Evolutionary conservation across 1,284 basidiomycete genomes (phyloP), one percentile per base, ranked within the genome.

Genomic region (Malassezia psittaci): DNA sequence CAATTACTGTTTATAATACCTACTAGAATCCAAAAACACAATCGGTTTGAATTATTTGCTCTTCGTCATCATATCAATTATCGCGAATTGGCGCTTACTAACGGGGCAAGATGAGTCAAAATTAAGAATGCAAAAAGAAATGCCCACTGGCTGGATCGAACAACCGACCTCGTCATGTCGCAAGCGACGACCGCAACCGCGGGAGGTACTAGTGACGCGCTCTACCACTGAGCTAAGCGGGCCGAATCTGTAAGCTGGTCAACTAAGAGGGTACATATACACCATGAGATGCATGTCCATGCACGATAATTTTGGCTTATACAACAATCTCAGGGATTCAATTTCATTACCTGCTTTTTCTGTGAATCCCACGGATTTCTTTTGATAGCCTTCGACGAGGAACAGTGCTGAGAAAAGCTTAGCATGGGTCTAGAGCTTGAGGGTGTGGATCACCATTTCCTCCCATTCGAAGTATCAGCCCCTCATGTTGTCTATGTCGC

Each of bases 141-240:
- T 57, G 54, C 54, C 54, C 54, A 48, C 50, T 57, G 54, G 54
- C 54, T 57, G 54, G 49, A 57, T 57, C 54, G 54, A 57, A 57
- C 54, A 57, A 57, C 54, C 54, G 54, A 57, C 54, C 54, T 57
- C 54, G 54, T 57, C 54, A 57, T 57, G 29, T 18, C 48, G 21
- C 16, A 4, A 35, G 35, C 24, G 43, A 12, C 18, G 45, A 18
- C 44, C 43, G 37, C 18, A 10, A n/a, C 8, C 50, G 54, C 49
- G 44, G 54, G 54, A 57, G 54, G 54, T 79, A 80, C 79, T 79
- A 80, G 79, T 80, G 79, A 80, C 79, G 80, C 80, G 79, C 80
- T 81, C 79, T 80, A 80, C 79, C 79, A 79, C 79, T 80, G 79
- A 80, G 79, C 79, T 80, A 80, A 80, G 50, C 54, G 54, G 54